These are phyloP conservation scores for Amanita pallidorosea DNA, from an alignment of 768 basidiomycete genomes.

Conservation along the genomic window DNA sequence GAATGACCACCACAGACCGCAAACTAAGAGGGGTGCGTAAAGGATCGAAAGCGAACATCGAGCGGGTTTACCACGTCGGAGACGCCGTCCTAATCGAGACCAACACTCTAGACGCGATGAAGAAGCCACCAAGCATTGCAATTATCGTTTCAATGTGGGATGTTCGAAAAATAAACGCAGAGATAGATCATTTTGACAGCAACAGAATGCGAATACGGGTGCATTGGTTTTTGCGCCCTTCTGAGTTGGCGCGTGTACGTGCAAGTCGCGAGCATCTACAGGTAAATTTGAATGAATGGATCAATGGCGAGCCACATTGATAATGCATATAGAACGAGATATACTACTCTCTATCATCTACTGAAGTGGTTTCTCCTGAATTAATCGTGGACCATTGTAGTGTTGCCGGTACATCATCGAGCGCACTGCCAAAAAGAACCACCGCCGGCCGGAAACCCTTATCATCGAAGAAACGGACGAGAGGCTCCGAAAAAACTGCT, in stretches of 20 bases:
- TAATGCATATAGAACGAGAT: conserved; percentile 53
- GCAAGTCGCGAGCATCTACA: conserved; percentile 49
- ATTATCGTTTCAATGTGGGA: conserved; percentile 69
- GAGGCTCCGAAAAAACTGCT: not conserved
- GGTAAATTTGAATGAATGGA: conserved; percentile 23
- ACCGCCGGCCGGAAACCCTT: conserved; percentile 7
- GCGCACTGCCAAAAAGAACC: not conserved
- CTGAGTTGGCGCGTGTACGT: conserved; percentile 49
- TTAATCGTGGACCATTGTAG: conserved; percentile 42
- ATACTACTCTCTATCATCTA: conserved; percentile 48
- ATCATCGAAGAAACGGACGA: not conserved
- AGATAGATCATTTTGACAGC: conserved; percentile 12
- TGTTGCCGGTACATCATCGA: conserved; percentile 23
- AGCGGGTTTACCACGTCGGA: conserved; percentile 38
- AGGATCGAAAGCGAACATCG: conserved; percentile 6
- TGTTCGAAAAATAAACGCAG: conserved; percentile 18
- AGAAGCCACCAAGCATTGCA: conserved; percentile 47
- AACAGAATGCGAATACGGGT: conserved; percentile 45
- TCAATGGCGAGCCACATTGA: not conserved
- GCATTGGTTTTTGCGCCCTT: conserved; percentile 70
- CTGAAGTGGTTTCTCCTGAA: conserved; percentile 37
- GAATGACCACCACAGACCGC: conserved; percentile 18
- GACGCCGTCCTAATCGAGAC: conserved; percentile 58
- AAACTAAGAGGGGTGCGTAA: conserved; percentile 11
- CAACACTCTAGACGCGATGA: conserved; percentile 27